Evolutionary conservation across 176 grass and related monocot genomes (phyloP).

Genomic region (Alloteropsis semialata): DNA sequence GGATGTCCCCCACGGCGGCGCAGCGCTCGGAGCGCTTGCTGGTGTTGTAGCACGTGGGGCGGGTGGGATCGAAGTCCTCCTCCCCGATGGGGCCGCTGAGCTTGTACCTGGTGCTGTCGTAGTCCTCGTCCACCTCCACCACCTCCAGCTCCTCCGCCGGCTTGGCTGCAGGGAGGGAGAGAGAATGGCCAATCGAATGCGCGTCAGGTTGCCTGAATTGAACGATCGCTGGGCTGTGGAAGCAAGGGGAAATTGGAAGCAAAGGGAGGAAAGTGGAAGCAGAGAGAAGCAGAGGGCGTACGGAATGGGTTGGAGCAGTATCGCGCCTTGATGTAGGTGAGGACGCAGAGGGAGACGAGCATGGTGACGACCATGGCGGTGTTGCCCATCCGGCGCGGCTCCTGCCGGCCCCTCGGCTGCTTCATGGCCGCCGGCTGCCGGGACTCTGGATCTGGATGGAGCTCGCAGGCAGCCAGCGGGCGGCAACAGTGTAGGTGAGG

Average conservation of each 20-base stretch:
- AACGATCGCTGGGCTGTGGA: no score
- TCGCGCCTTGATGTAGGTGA: slow-evolving; percentile 63
- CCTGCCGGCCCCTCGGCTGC: slow-evolving; percentile 35
- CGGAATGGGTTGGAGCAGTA: slow-evolving; percentile 56
- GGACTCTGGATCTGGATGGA: background rate
- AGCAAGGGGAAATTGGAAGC: no score
- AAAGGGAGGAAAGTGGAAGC: background rate
- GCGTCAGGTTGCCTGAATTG: no score
- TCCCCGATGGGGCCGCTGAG: slow-evolving; percentile 34
- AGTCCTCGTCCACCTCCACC: slow-evolving; percentile 53
- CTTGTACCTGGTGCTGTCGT: slow-evolving; percentile 50
- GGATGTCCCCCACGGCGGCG: slow-evolving; percentile 58
- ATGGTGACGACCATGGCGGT: slow-evolving; percentile 59
- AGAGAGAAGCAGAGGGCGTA: background rate
- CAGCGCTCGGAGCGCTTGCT: slow-evolving; percentile 56
- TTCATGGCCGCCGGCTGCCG: slow-evolving; percentile 21
- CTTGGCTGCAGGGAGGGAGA: slow-evolving; percentile 37
- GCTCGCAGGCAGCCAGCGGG: background rate
- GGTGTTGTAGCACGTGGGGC: slow-evolving; percentile 43
- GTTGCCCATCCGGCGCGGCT: slow-evolving; percentile 51
- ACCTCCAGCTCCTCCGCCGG: slow-evolving; percentile 28
- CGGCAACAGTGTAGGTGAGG: background rate
- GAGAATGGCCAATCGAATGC: no score
- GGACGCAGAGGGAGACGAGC: slow-evolving; percentile 59
- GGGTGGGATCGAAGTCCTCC: slow-evolving; percentile 41